phyloP scores from a whole-genome alignment of 495 filamentous ascomycete genomes.

The Penicillium cinerascens region DNA sequence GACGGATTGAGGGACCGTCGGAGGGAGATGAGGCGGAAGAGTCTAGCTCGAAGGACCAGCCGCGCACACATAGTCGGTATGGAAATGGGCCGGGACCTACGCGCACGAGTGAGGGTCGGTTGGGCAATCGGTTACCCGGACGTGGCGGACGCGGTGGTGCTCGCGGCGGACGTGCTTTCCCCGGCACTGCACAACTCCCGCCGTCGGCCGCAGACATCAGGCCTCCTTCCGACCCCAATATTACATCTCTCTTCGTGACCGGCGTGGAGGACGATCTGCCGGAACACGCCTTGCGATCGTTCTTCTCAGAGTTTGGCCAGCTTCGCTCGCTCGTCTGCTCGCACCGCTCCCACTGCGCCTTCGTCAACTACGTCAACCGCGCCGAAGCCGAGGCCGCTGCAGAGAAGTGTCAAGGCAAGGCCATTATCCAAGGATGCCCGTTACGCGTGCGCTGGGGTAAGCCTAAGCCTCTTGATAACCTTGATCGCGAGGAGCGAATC shows the following conservation, averaged over 20 bases:
- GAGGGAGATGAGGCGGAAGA: conserved; percentile 35
- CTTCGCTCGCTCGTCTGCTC: conserved; percentile 90
- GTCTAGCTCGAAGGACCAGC: conserved; percentile 19
- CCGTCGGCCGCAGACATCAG: conserved; percentile 76
- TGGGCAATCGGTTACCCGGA: conserved; percentile 36
- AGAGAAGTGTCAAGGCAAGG: conserved; percentile 78
- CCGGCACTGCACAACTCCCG: conserved; percentile 68
- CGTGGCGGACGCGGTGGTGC: conserved; percentile 46
- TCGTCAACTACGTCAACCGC: conserved; percentile 85
- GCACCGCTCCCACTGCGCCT: conserved; percentile 94
- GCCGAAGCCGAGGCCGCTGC: conserved; percentile 82
- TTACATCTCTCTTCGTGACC: conserved; percentile 90
- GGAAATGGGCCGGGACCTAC: conserved; percentile 57
- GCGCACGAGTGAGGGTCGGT: conserved; percentile 56
- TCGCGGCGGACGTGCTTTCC: conserved; percentile 59
- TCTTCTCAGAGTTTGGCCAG: conserved; percentile 83
- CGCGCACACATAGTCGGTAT: conserved; percentile 39
- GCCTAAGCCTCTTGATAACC: conserved; percentile 82
- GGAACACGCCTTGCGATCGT: conserved; percentile 82
- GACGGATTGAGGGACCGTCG: conserved; percentile 56
- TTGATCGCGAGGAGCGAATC: conserved; percentile 78
- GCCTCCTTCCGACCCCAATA: conserved; percentile 75
- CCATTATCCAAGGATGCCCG: conserved; percentile 79
- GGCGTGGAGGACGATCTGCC: conserved; percentile 95
- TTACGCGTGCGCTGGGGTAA: conserved; percentile 86